A percentile compares a stretch with the other conserved stretches of the same genome.
phyloP scores from a whole-genome alignment of 805 yeast species.

The Candida chilensis region DNA sequence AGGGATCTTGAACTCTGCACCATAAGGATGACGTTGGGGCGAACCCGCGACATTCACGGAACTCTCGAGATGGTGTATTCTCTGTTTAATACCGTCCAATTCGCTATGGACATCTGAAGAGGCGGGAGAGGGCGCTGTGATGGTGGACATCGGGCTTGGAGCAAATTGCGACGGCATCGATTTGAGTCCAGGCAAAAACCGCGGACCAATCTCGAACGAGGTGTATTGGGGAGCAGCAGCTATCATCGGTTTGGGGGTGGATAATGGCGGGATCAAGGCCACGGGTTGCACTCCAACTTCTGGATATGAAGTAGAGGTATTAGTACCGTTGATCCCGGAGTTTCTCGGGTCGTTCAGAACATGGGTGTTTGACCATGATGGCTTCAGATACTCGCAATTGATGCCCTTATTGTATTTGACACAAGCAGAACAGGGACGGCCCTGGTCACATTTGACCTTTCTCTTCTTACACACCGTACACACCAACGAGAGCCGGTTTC shows the following conservation, averaged over 20 bases:
- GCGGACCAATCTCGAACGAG: too few relatives aligned
- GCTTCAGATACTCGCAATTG: neutral
- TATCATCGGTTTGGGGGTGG: neutral
- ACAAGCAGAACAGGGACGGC: conserved; percentile 12
- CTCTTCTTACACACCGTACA: conserved; percentile 14
- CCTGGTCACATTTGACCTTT: conserved; percentile 16
- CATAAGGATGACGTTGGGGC: neutral
- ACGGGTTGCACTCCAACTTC: too few relatives aligned
- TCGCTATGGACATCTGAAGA: conserved; percentile 1
- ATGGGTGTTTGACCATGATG: neutral
- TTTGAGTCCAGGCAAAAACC: neutral
- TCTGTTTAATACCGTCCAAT: conserved; percentile 10
- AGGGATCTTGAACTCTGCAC: neutral
- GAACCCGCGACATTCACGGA: conserved; percentile 3
- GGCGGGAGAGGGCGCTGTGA: neutral
- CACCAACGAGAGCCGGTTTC: conserved; percentile 10
- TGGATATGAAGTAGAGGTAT: neutral
- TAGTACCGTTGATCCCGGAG: neutral
- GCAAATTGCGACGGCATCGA: neutral
- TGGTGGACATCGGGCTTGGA: neutral
- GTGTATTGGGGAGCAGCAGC: neutral
- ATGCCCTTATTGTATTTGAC: neutral
- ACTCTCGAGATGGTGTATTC: conserved; percentile 12
- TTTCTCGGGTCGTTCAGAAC: neutral
- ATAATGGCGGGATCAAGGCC: neutral